Base-by-base conservation (phyloP, 1,284 basidiomycete species). In the Salmacisia buchloeana region DNA sequence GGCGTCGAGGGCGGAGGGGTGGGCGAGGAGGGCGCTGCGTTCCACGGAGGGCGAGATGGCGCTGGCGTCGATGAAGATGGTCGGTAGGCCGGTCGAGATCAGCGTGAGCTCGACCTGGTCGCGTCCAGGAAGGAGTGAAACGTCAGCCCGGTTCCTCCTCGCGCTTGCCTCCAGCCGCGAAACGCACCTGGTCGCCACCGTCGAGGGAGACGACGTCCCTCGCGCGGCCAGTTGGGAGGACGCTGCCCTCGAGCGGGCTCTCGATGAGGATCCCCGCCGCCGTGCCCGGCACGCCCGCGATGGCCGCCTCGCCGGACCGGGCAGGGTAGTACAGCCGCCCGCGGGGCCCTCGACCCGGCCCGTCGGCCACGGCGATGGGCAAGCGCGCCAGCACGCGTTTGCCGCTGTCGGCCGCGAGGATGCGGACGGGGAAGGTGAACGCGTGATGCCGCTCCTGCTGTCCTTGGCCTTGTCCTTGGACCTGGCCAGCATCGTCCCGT, bases 201-300 rank as follows among this genome's bases (percentile, higher is more conserved):
- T 58, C 52, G 13, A 75, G 52, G 5, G 35, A 56, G 36, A 78
- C 76, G 43, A 63, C 31, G 23, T 60, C 41, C 34, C 59, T 36
- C 12, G 66, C 63, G 29, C 66, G 65, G 0, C 73, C 72, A 0
- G 76, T 78, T 1, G 73, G 70, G 0, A 74, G 62, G 12, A 76
- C 61, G 0, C 41, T 0, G 43, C 18, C 0, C 63, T 52, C 38
- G n/a, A 79, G 63, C 0, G 76, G 76, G 2, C 67, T 70, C 61
- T 73, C 69, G 61, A 79, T 68, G 41, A 69, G 52, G 38, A 77
- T 73, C 0, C 68, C 70, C 0, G 75, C 68, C 29, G 67, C 69
- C 5, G 61, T 70, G 9, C 77, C 76, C 2, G 77, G 77, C 0
- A 79, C 77, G 39, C 77, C 77, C 0, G 76, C 71, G 43, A 79